Evolutionary conservation across 768 basidiomycete genomes (phyloP).

Genomic region (Lactarius vividus): DNA sequence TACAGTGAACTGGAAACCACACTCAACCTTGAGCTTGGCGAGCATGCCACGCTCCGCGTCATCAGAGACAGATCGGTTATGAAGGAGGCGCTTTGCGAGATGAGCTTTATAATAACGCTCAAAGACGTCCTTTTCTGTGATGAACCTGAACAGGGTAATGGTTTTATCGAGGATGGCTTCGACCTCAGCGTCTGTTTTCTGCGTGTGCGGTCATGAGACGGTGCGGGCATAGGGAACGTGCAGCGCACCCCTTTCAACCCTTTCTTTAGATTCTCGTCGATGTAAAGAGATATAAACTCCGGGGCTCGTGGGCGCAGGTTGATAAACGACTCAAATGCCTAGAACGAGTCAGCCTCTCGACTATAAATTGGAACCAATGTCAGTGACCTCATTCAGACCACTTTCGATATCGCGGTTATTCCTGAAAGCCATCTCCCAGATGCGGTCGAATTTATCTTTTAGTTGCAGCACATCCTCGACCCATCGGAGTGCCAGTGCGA

Average conservation of each 20-base stretch:
- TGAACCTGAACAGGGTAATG: slow-evolving; percentile 90
- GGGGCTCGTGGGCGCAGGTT: slow-evolving; percentile 85
- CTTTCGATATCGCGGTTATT: slow-evolving; percentile 76
- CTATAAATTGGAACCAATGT: background rate
- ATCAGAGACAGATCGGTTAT: slow-evolving; percentile 86
- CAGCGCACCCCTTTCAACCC: slow-evolving; percentile 86
- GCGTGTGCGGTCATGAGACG: slow-evolving; percentile 18
- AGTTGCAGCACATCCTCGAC: slow-evolving; percentile 87
- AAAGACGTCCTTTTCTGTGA: slow-evolving; percentile 95
- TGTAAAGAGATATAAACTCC: slow-evolving; percentile 94
- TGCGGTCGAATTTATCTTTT: slow-evolving; percentile 84
- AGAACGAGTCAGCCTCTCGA: slow-evolving; percentile 3
- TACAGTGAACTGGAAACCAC: slow-evolving; percentile 95
- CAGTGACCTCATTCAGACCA: slow-evolving; percentile 72
- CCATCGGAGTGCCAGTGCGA: slow-evolving; percentile 79
- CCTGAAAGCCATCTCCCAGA: slow-evolving; percentile 71
- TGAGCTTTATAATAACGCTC: slow-evolving; percentile 98
- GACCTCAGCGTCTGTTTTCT: slow-evolving; percentile 96
- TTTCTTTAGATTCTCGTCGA: slow-evolving; percentile 93
- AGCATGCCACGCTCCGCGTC: slow-evolving; percentile 98
- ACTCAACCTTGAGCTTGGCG: slow-evolving; percentile 94
- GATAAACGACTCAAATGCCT: slow-evolving; percentile 94
- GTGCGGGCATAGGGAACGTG: background rate
- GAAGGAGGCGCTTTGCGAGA: slow-evolving; percentile 87
- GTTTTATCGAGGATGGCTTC: slow-evolving; percentile 91